These are phyloP conservation scores for Heimioporus retisporus DNA, from an alignment of 1,284 basidiomycete genomes.

Conservation along the genomic window DNA sequence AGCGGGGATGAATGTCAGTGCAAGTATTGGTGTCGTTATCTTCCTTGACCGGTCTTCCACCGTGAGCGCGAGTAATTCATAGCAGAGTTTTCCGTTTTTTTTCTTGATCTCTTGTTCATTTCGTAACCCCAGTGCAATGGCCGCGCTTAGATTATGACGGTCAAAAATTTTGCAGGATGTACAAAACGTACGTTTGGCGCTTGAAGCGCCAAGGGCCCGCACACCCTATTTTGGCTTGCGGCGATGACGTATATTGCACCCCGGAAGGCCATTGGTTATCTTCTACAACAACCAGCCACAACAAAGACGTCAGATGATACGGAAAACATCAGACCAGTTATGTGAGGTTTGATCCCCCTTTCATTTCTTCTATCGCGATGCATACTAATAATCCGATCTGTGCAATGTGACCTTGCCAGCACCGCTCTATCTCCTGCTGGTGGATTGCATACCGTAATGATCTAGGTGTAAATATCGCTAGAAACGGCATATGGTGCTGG, in stretches of 20 bases:
- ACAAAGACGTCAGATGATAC: too few species aligned
- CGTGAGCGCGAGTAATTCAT: slow-evolving; percentile 2
- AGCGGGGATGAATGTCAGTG: background rate
- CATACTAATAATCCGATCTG: background rate
- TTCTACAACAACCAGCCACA: too few species aligned
- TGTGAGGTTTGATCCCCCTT: background rate
- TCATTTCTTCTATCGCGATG: background rate
- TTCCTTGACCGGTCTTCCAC: slow-evolving; percentile 1
- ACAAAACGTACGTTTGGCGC: too few species aligned
- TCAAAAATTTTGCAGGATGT: too few species aligned
- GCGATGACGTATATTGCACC: too few species aligned
- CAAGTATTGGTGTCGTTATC: background rate
- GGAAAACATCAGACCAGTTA: background rate
- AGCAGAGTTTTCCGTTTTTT: too few species aligned
- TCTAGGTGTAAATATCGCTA: slow-evolving; percentile 7
- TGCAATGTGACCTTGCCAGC: background rate
- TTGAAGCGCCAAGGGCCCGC: too few species aligned
- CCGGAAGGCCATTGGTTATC: too few species aligned
- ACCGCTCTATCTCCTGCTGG: slow-evolving; percentile 7
- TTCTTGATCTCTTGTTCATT: background rate
- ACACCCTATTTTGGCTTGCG: too few species aligned
- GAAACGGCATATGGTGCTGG: background rate
- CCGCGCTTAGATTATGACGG: too few species aligned
- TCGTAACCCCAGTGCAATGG: background rate
- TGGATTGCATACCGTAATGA: slow-evolving; percentile 1